Percentiles rank a stretch among this genome's conserved stretches.
These are phyloP conservation scores for Trichoderma arundinaceum DNA, from an alignment of 2,329 filamentous ascomycete species.

Conservation along the genomic window DNA sequence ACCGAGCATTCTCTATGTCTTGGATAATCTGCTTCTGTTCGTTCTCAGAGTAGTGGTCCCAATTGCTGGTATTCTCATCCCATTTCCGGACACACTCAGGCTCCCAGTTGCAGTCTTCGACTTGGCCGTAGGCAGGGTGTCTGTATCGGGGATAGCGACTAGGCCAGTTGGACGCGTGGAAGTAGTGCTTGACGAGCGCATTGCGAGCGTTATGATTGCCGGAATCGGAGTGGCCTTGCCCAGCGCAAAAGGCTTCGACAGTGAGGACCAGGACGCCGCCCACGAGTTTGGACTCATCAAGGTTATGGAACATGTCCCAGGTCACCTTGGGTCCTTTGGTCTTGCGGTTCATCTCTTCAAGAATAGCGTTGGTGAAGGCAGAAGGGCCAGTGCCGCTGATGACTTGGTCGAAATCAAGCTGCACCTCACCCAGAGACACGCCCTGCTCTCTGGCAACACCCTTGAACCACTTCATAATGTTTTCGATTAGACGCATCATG, in stretches of 20 bases:
- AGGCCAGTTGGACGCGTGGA: slow-evolving; percentile 76
- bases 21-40: slow-evolving; percentile 61
- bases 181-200: slow-evolving; percentile 75
- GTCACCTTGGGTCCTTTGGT: slow-evolving; percentile 50
- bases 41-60: slow-evolving; percentile 61
- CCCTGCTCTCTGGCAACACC: slow-evolving; percentile 64
- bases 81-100: slow-evolving; percentile 66
- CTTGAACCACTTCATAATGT: slow-evolving; percentile 70
- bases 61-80: slow-evolving; percentile 68
- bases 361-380: slow-evolving; percentile 69
- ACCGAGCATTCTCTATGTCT: slow-evolving; percentile 34
- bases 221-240: slow-evolving; percentile 74
- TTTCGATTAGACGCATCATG: slow-evolving; percentile 71
- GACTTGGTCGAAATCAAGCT: slow-evolving; percentile 73
- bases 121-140: slow-evolving; percentile 72
- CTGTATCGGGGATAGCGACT: slow-evolving; percentile 68
- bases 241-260: slow-evolving; percentile 74
- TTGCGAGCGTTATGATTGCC: slow-evolving; percentile 70
- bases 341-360: slow-evolving; percentile 65
- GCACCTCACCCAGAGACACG: slow-evolving; percentile 63
- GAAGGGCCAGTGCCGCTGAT: slow-evolving; percentile 75
- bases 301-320: slow-evolving; percentile 69
- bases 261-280: slow-evolving; percentile 69
- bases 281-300: slow-evolving; percentile 69
- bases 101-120: slow-evolving; percentile 74